phyloP scores from a whole-genome alignment of 148 eudicot species.

The Camellia granthamiana region DNA sequence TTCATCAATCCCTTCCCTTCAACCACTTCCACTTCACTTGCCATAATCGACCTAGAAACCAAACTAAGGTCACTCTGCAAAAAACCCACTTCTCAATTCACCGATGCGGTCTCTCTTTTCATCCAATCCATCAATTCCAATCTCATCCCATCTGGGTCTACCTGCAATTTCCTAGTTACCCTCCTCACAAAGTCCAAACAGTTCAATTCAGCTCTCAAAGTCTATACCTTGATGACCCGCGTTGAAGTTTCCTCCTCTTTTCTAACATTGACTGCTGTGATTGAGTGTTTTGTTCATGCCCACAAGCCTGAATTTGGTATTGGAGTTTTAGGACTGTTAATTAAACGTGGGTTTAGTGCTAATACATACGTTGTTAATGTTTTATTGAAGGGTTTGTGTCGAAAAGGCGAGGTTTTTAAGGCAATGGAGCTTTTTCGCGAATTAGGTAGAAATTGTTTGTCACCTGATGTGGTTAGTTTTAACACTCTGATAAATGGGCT shows the following conservation, averaged over 20 bases:
- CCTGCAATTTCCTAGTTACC: slow-evolving; percentile 52
- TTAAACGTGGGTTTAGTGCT: slow-evolving; percentile 54
- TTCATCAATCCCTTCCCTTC: not conserved
- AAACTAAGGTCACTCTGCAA: slow-evolving; percentile 39
- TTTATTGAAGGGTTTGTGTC: slow-evolving; percentile 62
- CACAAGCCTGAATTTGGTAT: slow-evolving; percentile 39
- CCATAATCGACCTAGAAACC: slow-evolving; percentile 19
- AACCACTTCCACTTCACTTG: not conserved
- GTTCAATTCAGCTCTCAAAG: slow-evolving; percentile 40
- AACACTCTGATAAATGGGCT: slow-evolving; percentile 56
- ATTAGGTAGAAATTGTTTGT: slow-evolving; percentile 24
- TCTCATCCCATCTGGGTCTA: slow-evolving; percentile 31
- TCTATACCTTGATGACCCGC: slow-evolving; percentile 46
- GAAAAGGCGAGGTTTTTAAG: slow-evolving; percentile 36
- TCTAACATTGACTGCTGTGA: slow-evolving; percentile 44
- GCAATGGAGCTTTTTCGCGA: slow-evolving; percentile 42
- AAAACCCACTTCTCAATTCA: slow-evolving; percentile 28
- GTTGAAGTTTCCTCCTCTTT: slow-evolving; percentile 40
- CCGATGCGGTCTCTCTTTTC: slow-evolving; percentile 34
- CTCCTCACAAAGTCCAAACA: slow-evolving; percentile 36
- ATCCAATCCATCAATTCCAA: slow-evolving; percentile 28
- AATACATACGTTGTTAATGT: slow-evolving; percentile 51
- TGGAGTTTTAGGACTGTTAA: slow-evolving; percentile 50
- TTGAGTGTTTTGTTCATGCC: slow-evolving; percentile 53
- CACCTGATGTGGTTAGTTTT: slow-evolving; percentile 48